Evolutionary conservation across 2,329 filamentous ascomycete genomes (phyloP), one percentile per base, ranked within the genome.

Genomic region (Aspergillus hortae): DNA sequence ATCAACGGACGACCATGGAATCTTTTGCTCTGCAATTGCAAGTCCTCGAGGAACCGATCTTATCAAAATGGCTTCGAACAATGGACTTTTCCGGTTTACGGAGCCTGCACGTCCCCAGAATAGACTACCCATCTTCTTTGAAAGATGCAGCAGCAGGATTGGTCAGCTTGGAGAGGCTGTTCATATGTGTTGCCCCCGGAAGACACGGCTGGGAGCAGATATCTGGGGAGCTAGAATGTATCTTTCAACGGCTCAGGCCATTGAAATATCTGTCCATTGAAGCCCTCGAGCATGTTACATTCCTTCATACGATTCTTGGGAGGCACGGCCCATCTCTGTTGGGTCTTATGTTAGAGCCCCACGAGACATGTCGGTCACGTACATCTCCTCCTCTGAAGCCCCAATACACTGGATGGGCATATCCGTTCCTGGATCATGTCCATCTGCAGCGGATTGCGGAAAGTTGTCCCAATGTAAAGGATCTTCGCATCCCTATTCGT

Each of bases 401-500:
- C 5, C n/a, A 38, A 7, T n/a, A 38, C 25, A 7, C 5, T 1
- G 38, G 44, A 1, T 35, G 15, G 9, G 27, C 15, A 17, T 56
- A 52, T 6, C 54, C 54, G 1, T 23, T 47, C 11, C 12, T 45
- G 9, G 38, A 30, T 15, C 3, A 30, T 3, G 6, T 35, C 1
- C 21, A 56, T 11, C 3, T 54, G 4, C 17, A 23, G 1, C 27
- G 4, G 1, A 10, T 56, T n/a, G 48, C 48, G 2, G 12, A 6
- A 2, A 5, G 3, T 2, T 56, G 48, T 17, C 54, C 52, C 0
- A 23, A 38, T 3, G 40, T 56, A 3, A 15, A 38, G 4, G 52
- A 52, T 6, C 44, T 56, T 7, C 49, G 46, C 1, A 17, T 52
- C 12, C 49, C 46, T 4, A 15, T 52, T 6, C 46, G 33, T 12